These are phyloP conservation scores for Clavispora fructus DNA, from an alignment of 805 yeast species.

Conservation along the genomic window DNA sequence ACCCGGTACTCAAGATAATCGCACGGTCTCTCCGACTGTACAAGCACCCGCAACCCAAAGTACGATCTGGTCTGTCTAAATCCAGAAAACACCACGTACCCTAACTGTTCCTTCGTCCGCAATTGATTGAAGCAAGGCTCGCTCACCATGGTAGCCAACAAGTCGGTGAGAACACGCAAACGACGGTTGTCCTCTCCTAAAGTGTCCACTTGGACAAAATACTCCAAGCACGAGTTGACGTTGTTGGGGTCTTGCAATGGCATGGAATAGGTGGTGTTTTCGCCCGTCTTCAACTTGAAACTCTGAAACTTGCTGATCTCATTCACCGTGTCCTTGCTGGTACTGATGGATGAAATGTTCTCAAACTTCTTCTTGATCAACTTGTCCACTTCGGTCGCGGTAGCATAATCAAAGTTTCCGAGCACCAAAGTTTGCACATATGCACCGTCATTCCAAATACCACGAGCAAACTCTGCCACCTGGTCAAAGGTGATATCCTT, in stretches of 20 bases:
- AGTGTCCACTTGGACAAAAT: slow-evolving; percentile 62
- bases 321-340: slow-evolving; percentile 3
- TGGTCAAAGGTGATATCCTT: slow-evolving; percentile 42
- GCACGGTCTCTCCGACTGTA: slow-evolving; percentile 80
- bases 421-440: slow-evolving; percentile 68
- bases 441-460: slow-evolving; percentile 49
- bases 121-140: slow-evolving; percentile 89
- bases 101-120: slow-evolving; percentile 91
- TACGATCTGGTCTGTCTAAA: slow-evolving; percentile 63
- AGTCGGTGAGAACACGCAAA: slow-evolving; percentile 48
- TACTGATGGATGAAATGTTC: slow-evolving; percentile 16
- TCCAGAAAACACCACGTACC: slow-evolving; percentile 88
- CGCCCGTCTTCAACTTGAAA: slow-evolving; percentile 34
- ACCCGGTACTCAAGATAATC: slow-evolving; percentile 74
- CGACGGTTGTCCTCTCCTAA: slow-evolving; percentile 15
- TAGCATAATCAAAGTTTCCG: slow-evolving; percentile 61
- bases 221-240: slow-evolving; percentile 79
- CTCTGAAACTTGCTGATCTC: slow-evolving; percentile 27
- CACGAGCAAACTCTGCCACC: slow-evolving; percentile 40
- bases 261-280: slow-evolving; percentile 43
- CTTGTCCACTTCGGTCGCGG: slow-evolving; percentile 47
- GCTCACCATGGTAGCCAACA: slow-evolving; percentile 65
- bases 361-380: slow-evolving; percentile 35
- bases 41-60: slow-evolving; percentile 64
- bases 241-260: slow-evolving; percentile 60